A percentile compares a stretch with the other conserved stretches of the same genome.
Conservation (phyloP, 192 early-diverging fungal species). For the Dissophora globulifera region DNA sequence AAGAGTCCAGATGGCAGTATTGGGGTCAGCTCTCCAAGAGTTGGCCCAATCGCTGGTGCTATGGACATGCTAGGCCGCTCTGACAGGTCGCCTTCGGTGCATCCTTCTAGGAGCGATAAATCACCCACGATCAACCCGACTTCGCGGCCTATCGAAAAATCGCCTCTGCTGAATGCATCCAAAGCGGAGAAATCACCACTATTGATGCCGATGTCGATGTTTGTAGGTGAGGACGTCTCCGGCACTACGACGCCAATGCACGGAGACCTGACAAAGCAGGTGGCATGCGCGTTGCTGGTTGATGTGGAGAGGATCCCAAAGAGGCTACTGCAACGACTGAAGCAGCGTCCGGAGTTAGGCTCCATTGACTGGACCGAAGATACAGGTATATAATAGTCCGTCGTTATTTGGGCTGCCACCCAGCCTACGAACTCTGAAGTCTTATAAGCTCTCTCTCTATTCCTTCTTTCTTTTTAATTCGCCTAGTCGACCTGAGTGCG, state of each 20-base stretch:
- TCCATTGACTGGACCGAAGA: conserved; percentile 35
- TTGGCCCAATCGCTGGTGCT: conserved; percentile 4
- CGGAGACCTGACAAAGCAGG: background rate
- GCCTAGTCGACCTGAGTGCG: conserved; percentile 40
- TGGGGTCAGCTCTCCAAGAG: conserved; percentile 18
- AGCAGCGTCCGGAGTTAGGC: conserved; percentile 25
- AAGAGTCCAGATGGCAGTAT: conserved; percentile 18
- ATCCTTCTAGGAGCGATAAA: conserved; percentile 14
- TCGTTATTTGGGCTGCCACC: no score
- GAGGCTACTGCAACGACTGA: conserved; percentile 26
- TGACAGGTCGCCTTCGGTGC: conserved; percentile 12
- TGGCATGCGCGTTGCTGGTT: conserved; percentile 7
- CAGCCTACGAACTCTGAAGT: background rate
- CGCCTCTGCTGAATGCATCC: conserved; percentile 19
- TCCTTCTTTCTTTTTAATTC: background rate
- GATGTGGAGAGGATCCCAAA: conserved; percentile 46
- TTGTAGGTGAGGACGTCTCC: conserved; percentile 8
- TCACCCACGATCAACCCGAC: conserved; percentile 4
- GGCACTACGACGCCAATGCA: background rate
- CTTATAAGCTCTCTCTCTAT: background rate
- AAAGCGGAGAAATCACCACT: conserved; percentile 12
- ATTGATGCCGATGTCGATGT: background rate
- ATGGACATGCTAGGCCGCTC: background rate
- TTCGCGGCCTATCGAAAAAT: conserved; percentile 8
- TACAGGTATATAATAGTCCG: no score